phyloP scores from a whole-genome alignment of 805 yeast genomes.

The Tetrapisispora phaffii region DNA sequence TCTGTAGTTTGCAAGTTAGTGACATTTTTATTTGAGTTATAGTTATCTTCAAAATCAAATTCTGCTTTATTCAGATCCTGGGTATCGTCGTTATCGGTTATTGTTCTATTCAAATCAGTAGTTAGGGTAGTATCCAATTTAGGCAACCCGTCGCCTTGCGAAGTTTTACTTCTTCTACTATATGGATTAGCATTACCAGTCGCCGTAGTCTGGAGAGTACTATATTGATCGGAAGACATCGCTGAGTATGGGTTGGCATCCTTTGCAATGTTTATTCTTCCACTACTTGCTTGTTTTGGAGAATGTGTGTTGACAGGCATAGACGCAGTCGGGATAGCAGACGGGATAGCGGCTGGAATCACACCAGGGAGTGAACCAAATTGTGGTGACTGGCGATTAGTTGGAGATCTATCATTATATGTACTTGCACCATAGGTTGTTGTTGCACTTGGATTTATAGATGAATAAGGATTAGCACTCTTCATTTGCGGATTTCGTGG shows the following conservation, averaged over 20 bases:
- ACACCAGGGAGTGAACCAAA: too few species aligned
- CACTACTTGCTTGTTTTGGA: slow-evolving; percentile 2
- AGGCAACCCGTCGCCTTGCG: neutral
- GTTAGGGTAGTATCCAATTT: neutral
- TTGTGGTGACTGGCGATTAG: neutral
- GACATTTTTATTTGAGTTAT: neutral
- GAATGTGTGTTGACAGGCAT: neutral
- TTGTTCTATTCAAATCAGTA: slow-evolving; percentile 2
- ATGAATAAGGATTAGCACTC: slow-evolving; percentile 1
- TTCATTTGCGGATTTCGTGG: neutral
- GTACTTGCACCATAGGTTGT: neutral
- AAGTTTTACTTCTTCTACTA: neutral
- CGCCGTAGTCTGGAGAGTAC: neutral
- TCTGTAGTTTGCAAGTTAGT: neutral
- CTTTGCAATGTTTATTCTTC: slow-evolving; percentile 1
- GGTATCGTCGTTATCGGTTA: neutral
- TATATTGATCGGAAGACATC: slow-evolving; percentile 3
- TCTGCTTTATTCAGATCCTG: neutral
- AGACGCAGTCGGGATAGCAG: neutral
- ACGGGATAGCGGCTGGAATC: neutral
- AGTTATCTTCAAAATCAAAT: slow-evolving; percentile 18
- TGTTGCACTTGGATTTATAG: neutral
- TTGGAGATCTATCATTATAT: neutral
- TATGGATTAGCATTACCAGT: neutral
- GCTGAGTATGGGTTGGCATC: slow-evolving; percentile 3